Base-by-base conservation (phyloP, 169 alveolate species). In the Eimeria falciformis region DNA sequence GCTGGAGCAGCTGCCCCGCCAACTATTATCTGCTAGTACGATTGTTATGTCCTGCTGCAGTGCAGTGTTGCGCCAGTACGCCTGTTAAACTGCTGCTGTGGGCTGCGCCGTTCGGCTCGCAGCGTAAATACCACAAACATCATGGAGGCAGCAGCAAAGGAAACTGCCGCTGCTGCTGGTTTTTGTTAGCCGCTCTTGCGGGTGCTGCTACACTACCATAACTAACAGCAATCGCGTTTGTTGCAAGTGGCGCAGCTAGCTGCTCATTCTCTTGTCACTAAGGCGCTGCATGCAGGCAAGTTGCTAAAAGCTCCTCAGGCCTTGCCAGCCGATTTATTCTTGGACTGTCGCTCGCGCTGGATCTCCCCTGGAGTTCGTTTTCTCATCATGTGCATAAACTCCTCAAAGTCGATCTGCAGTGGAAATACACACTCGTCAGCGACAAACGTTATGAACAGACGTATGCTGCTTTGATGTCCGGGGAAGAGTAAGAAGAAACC, bases 311-410 rank as follows among this genome's bases (percentile, higher is more conserved):
- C 37, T 18, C 33, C 75, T 50, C 33, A 79, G 46, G 14, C 73
- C 37, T 4, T 56, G 73, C 7, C 89, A 62, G n/a, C 65, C 12
- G 75, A 27, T 37, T 25, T 21, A 27, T 43, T 5, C 68, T 17
- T 12, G 75, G 84, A 27, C 84, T 43, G 71, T 14, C 84, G 7
- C 37, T 50, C 75, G 14, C 85, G 12, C 11, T 65, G 62, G 45
- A 46, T 69, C 11, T 86, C 92, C 25, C 84, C 40, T 3, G 92
- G 92, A 0, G 78, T 77, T 66, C 79, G 85, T 62, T 83, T 79
- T 53, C 94, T 11, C 94, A 91, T 91, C 94, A 91, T 91, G 77
- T 81, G 68, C 93, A 91, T 83, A 50, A 91, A 91, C 90, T 91
- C 94, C 33, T 91, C 92, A 65, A 91, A 91, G 66, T 91, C 94